Base-by-base conservation (phyloP, 2,329 filamentous ascomycete species). In the Aspergillus novofumigatus region DNA sequence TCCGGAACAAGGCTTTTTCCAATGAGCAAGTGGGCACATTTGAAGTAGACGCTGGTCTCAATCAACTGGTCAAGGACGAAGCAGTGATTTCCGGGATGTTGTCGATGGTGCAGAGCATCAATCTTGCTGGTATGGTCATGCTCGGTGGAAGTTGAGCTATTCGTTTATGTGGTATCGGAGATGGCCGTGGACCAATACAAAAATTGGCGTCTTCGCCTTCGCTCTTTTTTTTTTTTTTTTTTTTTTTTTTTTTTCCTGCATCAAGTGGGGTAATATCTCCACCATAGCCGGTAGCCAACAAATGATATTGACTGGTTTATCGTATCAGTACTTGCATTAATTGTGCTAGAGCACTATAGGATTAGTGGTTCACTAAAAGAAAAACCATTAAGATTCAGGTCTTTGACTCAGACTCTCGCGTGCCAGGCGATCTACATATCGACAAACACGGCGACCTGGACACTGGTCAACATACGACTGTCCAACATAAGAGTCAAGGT, bases 41-140 rank as follows among this genome's bases (percentile, higher is more conserved):
- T 23, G 55, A 57, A 26, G 10, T 57, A 7, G 52, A 47, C n/a
- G 41, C 52, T 1, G 52, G 44, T 3, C 8, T 57, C 6, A 5
- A 38, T 17, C 45, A 49, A 17, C 17, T 25, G 11, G n/a, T 57
- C 17, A 49, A 47, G 4, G 55, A 57, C 11, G 55, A 57, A 51
- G 32, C 51, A 3, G 47, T 54, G 14, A 54, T 57, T 35, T 51
- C 45, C 45, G 44, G 52, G 20, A 45, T 57, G 48, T 48, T 57
- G 20, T 28, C 48, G 3, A 57, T 57, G 55, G 52, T 54, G 20
- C 55, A 57, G 38, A 57, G 55, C 23, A 32, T 57, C 45, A 54
- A 51, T 47, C 38, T 54, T 20, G 55, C 55, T 3, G 28, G 29
- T 11, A 57, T 57, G 55, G 38, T 57, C 32, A 38, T 38, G 32